A percentile compares a stretch with the other conserved stretches of the same genome.
phyloP scores from a whole-genome alignment of 148 eudicot species.

The Rhododendron ovatum region DNA sequence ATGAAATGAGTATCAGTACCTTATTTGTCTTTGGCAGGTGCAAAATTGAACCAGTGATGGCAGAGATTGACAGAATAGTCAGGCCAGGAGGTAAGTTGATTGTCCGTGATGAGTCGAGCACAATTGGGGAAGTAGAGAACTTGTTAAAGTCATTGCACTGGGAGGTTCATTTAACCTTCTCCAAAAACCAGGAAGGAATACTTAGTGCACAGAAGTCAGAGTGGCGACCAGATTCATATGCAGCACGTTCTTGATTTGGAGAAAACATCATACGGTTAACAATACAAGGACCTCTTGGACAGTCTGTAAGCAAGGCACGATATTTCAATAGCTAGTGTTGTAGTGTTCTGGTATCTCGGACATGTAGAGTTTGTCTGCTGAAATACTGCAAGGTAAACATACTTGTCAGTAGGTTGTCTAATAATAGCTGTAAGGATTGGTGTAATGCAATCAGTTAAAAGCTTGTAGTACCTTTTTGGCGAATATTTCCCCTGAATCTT shows the following conservation, averaged over 20 bases:
- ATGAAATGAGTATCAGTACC: conserved; percentile 15
- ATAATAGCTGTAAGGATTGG: not conserved
- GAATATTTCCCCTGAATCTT: not conserved
- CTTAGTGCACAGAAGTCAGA: conserved; percentile 48
- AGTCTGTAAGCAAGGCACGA: not conserved
- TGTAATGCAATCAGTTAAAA: not conserved
- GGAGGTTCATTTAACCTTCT: conserved; percentile 40
- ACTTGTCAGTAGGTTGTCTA: not conserved
- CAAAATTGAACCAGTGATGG: conserved; percentile 43
- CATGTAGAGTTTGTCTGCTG: not conserved
- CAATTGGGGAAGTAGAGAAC: conserved; percentile 48
- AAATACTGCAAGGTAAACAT: not conserved
- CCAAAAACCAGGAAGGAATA: conserved; percentile 51
- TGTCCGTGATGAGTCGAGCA: conserved; percentile 56
- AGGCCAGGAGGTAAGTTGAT: conserved; percentile 62
- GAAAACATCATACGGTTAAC: not conserved
- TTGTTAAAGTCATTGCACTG: conserved; percentile 59
- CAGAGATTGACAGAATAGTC: conserved; percentile 66
- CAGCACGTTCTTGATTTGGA: conserved; percentile 23
- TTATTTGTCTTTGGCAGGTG: conserved; percentile 37
- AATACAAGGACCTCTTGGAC: not conserved
- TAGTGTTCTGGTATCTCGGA: not conserved
- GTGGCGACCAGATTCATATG: conserved; percentile 57
- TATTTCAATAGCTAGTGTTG: not conserved
- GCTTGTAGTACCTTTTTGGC: not conserved